Conservation (phyloP, 225 moss, liverwort and hornwort genomes). For the Bryoerythrophyllum caledonicum region DNA sequence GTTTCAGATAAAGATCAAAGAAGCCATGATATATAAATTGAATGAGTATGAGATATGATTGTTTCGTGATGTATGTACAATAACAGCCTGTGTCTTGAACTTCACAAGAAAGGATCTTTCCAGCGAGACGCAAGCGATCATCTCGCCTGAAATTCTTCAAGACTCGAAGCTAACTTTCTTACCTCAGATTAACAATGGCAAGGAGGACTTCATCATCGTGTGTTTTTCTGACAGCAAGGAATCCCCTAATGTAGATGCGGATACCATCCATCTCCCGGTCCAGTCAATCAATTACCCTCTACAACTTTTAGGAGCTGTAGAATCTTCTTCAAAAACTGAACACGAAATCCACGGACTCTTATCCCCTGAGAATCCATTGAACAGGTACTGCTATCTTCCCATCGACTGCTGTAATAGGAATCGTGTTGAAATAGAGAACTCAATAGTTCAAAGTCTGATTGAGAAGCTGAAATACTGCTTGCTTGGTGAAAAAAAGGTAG, state of each 20-base stretch:
- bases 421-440: not conserved
- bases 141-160: conserved; percentile 24
- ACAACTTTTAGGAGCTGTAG: conserved; percentile 24
- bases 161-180: conserved; percentile 22
- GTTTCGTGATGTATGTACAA: not conserved
- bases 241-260: conserved; percentile 13
- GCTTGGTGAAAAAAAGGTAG: not conserved
- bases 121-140: conserved; percentile 18
- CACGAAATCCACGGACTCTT: conserved; percentile 19
- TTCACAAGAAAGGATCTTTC: conserved; percentile 16
- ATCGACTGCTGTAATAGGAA: not conserved
- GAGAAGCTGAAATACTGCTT: not conserved
- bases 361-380: conserved; percentile 19
- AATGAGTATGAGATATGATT: not conserved
- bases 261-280: conserved; percentile 23
- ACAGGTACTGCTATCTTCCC: conserved; percentile 25
- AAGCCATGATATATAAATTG: not conserved
- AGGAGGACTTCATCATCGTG: conserved; percentile 46
- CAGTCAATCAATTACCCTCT: conserved; percentile 19
- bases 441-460: not conserved
- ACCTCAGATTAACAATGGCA: conserved; percentile 24
- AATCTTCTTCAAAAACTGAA: conserved; percentile 24
- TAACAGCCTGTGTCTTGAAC: conserved; percentile 5
- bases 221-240: conserved; percentile 42
- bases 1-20: not conserved